Conservation (phyloP, 257 asterid genomes). For the Perilla frutescens region DNA sequence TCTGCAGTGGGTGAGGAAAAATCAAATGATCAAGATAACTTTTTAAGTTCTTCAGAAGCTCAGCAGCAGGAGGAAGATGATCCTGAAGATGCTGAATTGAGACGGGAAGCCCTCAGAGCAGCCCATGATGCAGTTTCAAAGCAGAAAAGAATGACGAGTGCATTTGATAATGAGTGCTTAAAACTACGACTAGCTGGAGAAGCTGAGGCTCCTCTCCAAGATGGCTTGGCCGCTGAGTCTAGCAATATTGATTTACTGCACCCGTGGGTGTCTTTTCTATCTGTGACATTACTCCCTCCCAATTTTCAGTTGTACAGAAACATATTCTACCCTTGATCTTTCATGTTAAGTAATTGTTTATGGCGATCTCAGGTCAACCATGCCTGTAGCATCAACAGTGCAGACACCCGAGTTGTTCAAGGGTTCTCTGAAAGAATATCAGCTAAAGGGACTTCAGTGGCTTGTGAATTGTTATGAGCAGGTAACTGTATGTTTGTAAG, state of each 20-base stretch:
- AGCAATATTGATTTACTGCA: slow-evolving; percentile 88
- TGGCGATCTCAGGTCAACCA: slow-evolving; percentile 76
- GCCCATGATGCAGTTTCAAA: slow-evolving; percentile 99
- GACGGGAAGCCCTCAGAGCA: slow-evolving; percentile 96
- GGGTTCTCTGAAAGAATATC: slow-evolving; percentile 94
- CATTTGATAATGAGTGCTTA: slow-evolving; percentile 82
- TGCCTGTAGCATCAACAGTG: slow-evolving; percentile 96
- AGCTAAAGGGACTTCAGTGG: slow-evolving; percentile 98
- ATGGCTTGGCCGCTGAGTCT: slow-evolving; percentile 68
- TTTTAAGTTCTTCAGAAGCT: slow-evolving; percentile 63
- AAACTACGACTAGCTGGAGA: slow-evolving; percentile 74
- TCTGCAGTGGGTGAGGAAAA: slow-evolving; percentile 54
- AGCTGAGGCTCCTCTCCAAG: slow-evolving; percentile 65
- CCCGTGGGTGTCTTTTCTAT: slow-evolving; percentile 69
- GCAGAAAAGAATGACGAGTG: slow-evolving; percentile 90
- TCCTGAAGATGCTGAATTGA: slow-evolving; percentile 91
- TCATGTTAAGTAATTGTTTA: slow-evolving; percentile 23
- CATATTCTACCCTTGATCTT: background rate
- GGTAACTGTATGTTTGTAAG: slow-evolving; percentile 49
- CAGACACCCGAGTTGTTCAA: slow-evolving; percentile 85
- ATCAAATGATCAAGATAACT: slow-evolving; percentile 54
- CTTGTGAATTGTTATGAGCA: slow-evolving; percentile 99
- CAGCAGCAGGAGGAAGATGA: slow-evolving; percentile 71
- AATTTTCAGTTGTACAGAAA: slow-evolving; percentile 12
- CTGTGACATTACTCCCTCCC: background rate